phyloP scores from a whole-genome alignment of 2,329 filamentous ascomycete species.

The Aspergillus texensis region DNA sequence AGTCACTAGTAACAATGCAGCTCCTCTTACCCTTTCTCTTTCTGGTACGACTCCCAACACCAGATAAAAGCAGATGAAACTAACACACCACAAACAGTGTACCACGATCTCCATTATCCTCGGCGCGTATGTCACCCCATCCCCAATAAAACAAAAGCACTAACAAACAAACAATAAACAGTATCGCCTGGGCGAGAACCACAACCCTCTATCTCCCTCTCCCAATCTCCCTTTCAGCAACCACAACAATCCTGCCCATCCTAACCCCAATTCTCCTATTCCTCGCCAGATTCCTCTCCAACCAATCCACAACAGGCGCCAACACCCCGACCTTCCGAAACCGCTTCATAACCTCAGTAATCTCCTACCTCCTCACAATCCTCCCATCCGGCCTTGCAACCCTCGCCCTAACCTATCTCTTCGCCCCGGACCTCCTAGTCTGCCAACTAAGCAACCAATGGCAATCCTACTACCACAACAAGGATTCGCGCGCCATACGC shows the following conservation, averaged over 20 bases:
- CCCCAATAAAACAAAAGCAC: background rate
- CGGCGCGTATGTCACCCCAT: slow-evolving; percentile 21
- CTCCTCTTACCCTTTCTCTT: background rate
- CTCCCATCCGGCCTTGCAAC: slow-evolving; percentile 33
- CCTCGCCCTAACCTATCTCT: slow-evolving; percentile 32
- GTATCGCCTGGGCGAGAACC: slow-evolving; percentile 32
- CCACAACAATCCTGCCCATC: slow-evolving; percentile 25
- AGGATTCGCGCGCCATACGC: slow-evolving; percentile 34
- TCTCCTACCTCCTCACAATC: slow-evolving; percentile 28
- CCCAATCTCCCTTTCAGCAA: slow-evolving; percentile 26
- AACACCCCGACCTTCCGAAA: background rate
- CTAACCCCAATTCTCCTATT: slow-evolving; percentile 6
- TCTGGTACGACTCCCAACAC: background rate
- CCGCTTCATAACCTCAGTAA: background rate
- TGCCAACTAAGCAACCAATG: slow-evolving; percentile 37
- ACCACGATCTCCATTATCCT: slow-evolving; percentile 11
- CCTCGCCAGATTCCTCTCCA: slow-evolving; percentile 16
- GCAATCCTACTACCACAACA: slow-evolving; percentile 33
- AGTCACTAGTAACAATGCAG: background rate
- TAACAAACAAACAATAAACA: slow-evolving; percentile 8
- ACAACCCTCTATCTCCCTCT: slow-evolving; percentile 27
- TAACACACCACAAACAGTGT: background rate
- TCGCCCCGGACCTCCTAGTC: slow-evolving; percentile 25
- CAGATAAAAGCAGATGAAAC: background rate
- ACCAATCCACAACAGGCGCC: background rate